Conservation (phyloP, 345 rosid genomes). For the Rhizophora mangle region DNA sequence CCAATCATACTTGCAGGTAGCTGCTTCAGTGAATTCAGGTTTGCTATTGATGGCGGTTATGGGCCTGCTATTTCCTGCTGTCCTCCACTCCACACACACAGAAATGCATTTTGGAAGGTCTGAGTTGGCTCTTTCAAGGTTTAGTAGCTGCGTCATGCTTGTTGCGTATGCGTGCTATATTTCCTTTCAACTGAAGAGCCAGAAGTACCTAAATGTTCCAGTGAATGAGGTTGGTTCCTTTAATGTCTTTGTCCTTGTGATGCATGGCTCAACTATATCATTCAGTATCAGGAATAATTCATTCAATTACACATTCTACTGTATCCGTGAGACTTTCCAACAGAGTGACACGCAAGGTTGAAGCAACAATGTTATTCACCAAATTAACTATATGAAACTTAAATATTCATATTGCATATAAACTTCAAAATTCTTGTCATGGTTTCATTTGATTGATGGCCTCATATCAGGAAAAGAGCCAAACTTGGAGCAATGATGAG, state of each 20-base stretch:
- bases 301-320: no score
- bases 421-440: background rate
- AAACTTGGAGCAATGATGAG: constrained; percentile 15
- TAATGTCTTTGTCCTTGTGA: background rate
- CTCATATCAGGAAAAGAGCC: constrained; percentile 25
- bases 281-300: background rate
- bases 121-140: constrained; percentile 51
- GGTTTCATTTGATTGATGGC: constrained; percentile 2
- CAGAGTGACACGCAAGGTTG: no score
- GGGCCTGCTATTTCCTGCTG: constrained; percentile 43
- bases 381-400: no score
- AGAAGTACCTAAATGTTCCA: constrained; percentile 15
- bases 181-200: constrained; percentile 46
- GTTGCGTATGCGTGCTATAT: constrained; percentile 45
- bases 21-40: constrained; percentile 43
- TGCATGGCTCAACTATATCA: background rate
- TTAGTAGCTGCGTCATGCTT: constrained; percentile 54
- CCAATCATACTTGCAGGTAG: constrained; percentile 31
- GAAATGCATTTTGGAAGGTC: constrained; percentile 51
- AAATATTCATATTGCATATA: no score
- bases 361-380: no score
- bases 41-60: constrained; percentile 33
- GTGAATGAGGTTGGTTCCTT: constrained; percentile 30
- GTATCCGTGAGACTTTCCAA: no score
- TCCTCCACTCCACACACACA: constrained; percentile 46